A percentile compares a stretch with the other conserved stretches of the same genome.
Conservation (phyloP, 129 eudicot genomes). For the Artemisia argyi region DNA sequence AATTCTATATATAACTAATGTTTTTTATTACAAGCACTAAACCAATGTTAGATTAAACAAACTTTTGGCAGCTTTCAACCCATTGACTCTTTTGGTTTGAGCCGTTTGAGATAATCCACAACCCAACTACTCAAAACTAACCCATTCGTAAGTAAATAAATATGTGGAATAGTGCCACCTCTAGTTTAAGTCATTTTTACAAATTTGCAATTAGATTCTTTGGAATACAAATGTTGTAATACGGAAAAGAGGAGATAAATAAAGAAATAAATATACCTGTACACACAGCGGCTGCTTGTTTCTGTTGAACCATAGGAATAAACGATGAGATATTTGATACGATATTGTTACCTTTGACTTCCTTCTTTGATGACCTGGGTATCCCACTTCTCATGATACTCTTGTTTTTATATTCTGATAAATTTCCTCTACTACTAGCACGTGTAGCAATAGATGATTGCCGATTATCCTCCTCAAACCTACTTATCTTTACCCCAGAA, state of each 20-base stretch:
- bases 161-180: slow-evolving; percentile 4
- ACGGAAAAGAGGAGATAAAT: slow-evolving; percentile 1
- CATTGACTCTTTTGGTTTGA: neutral
- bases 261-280: slow-evolving; percentile 44
- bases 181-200: slow-evolving; percentile 6
- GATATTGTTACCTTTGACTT: slow-evolving; percentile 54
- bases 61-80: neutral
- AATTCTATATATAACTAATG: neutral
- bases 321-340: slow-evolving; percentile 73
- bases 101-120: neutral
- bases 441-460: slow-evolving; percentile 41
- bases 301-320: slow-evolving; percentile 78
- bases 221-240: neutral
- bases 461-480: slow-evolving; percentile 42
- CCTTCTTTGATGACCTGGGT: slow-evolving; percentile 52
- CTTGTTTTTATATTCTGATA: slow-evolving; percentile 46
- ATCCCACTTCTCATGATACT: slow-evolving; percentile 47
- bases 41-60: neutral
- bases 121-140: neutral
- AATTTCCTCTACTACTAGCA: slow-evolving; percentile 42
- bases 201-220: neutral
- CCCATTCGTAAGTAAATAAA: slow-evolving; percentile 7
- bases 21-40: neutral
- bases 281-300: slow-evolving; percentile 76
- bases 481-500: slow-evolving; percentile 31